Percentiles rank a stretch among this genome's conserved stretches.
Evolutionary conservation across 495 filamentous ascomycete genomes (phyloP).

Genomic region (Podospora sp.): DNA sequence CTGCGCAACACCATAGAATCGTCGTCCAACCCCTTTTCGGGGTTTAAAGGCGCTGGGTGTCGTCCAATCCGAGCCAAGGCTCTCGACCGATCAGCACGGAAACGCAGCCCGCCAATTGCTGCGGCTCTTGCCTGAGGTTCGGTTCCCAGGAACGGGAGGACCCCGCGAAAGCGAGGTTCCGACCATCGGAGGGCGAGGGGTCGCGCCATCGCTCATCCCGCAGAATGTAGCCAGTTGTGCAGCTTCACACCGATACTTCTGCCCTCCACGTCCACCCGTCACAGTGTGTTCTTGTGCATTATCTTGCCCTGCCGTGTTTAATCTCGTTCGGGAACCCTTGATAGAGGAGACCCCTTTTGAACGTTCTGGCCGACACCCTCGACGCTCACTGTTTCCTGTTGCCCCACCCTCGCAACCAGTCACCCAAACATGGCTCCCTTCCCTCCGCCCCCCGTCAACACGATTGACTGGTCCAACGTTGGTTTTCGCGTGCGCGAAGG

Average conservation of each 20-base stretch:
- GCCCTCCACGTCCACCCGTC: background rate
- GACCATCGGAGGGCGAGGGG: background rate
- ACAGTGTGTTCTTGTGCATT: background rate
- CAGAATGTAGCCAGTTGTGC: background rate
- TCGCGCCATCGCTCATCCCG: background rate
- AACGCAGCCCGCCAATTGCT: background rate
- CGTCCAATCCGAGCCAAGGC: background rate
- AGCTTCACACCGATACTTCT: background rate
- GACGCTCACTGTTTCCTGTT: background rate
- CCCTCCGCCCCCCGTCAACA: conserved; percentile 78
- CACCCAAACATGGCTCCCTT: conserved; percentile 54
- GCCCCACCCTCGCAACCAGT: background rate
- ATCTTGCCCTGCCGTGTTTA: background rate
- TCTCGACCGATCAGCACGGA: background rate
- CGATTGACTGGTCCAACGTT: conserved; percentile 89
- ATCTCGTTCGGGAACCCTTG: background rate
- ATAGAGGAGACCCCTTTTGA: background rate
- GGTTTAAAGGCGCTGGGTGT: background rate
- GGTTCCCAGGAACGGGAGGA: background rate
- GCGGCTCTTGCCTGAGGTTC: background rate
- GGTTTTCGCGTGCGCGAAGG: conserved; percentile 91
- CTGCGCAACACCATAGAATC: background rate
- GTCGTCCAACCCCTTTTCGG: background rate
- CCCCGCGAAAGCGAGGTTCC: background rate
- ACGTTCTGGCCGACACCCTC: background rate